Conservation (phyloP, 805 yeast species). For the Monosporozyma aerobia region DNA sequence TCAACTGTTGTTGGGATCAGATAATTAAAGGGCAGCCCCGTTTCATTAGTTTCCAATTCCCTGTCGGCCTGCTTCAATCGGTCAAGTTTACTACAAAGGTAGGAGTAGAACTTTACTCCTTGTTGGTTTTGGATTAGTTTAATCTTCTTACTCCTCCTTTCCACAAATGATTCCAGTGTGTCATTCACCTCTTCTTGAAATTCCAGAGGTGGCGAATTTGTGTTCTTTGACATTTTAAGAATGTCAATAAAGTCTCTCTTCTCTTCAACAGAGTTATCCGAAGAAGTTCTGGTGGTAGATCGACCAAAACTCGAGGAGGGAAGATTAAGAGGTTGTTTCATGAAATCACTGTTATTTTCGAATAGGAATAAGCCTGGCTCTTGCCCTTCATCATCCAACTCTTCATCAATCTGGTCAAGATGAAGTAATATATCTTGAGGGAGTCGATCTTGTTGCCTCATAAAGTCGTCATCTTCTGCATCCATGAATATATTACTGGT, state of each 20-base stretch:
- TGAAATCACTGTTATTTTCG: conserved; percentile 4
- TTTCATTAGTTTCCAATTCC: conserved; percentile 2
- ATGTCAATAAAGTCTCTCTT: conserved; percentile 5
- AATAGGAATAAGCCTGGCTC: neutral
- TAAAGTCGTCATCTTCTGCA: neutral
- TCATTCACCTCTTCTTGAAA: neutral
- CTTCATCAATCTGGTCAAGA: conserved; percentile 26
- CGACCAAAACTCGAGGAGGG: conserved; percentile 29
- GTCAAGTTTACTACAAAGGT: conserved; percentile 18
- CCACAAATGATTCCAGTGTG: neutral
- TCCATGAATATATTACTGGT: neutral
- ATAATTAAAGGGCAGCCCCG: conserved; percentile 20
- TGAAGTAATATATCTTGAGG: conserved; percentile 14
- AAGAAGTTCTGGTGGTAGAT: conserved; percentile 12
- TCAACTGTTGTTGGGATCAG: conserved; percentile 21
- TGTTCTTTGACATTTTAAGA: neutral
- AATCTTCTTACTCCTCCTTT: neutral
- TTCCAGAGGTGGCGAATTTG: neutral
- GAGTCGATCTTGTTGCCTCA: neutral
- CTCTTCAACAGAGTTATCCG: conserved; percentile 9
- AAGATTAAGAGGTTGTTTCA: conserved; percentile 19
- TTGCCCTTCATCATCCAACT: conserved; percentile 12
- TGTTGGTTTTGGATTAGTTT: conserved; percentile 7
- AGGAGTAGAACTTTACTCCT: conserved; percentile 23
- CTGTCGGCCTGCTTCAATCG: conserved; percentile 5